A percentile compares a stretch with the other conserved stretches of the same genome.
Conservation (phyloP, 2,329 filamentous ascomycete species). For the Microcyclosporella mali region DNA sequence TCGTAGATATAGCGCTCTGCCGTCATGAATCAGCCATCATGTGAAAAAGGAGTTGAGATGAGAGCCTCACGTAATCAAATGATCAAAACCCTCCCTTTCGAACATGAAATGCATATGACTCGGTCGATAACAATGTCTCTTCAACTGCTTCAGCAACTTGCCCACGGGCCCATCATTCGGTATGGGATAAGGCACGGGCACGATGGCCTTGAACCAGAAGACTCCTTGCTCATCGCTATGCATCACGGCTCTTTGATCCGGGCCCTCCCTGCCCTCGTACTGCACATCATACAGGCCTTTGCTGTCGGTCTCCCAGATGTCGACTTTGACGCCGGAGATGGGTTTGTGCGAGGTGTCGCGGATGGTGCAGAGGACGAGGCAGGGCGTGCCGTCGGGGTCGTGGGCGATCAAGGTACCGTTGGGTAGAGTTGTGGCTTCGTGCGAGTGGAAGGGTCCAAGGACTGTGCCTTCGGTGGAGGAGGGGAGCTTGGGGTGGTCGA, state of each 20-base stretch:
- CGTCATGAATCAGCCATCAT: conserved; percentile 14
- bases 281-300: conserved; percentile 80
- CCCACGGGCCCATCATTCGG: conserved; percentile 80
- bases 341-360: conserved; percentile 59
- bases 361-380: conserved; percentile 68
- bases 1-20: conserved; percentile 67
- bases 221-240: conserved; percentile 61
- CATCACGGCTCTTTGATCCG: conserved; percentile 69
- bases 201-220: conserved; percentile 82
- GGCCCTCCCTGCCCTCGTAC: conserved; percentile 56
- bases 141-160: conserved; percentile 57
- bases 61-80: conserved; percentile 67
- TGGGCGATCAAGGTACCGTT: conserved; percentile 60
- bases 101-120: conserved; percentile 88
- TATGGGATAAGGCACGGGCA: conserved; percentile 79
- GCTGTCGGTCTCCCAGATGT: conserved; percentile 80
- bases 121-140: conserved; percentile 71
- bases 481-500: conserved; percentile 74
- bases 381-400: conserved; percentile 62
- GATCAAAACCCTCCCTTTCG: conserved; percentile 69
- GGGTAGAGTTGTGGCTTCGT: conserved; percentile 57
- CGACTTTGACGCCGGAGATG: conserved; percentile 61
- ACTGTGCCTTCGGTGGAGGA: conserved; percentile 70
- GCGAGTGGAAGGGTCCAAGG: conserved; percentile 75
- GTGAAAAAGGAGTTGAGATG: too few species aligned